These are phyloP conservation scores for Fennellomyces sp. DNA, from an alignment of 371 early-diverging fungal genomes.

Conservation along the genomic window DNA sequence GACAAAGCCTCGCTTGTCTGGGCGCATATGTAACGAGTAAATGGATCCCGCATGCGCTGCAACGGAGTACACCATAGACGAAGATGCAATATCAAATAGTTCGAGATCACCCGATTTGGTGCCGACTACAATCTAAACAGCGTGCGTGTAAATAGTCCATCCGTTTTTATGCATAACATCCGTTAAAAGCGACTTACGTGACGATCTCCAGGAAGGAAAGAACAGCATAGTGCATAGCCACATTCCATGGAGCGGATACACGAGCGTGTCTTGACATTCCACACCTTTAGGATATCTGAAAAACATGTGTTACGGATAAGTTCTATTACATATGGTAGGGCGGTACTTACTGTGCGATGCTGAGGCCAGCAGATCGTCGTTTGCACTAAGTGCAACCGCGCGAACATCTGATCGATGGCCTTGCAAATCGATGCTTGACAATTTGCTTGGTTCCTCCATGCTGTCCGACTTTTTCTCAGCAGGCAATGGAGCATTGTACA, in stretches of 20 bases:
- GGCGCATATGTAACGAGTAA: conserved; percentile 86
- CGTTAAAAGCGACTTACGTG: conserved; percentile 51
- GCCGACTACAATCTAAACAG: conserved; percentile 78
- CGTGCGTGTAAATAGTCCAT: neutral
- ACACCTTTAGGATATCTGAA: conserved; percentile 78
- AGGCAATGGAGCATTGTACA: conserved; percentile 59
- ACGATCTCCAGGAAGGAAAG: conserved; percentile 92
- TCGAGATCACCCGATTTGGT: conserved; percentile 91
- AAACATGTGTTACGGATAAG: conserved; percentile 65
- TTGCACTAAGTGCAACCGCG: conserved; percentile 80
- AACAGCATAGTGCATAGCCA: conserved; percentile 83
- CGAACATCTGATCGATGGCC: conserved; percentile 95
- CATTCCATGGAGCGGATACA: conserved; percentile 89
- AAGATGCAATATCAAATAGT: conserved; percentile 85
- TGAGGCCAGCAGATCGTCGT: conserved; percentile 85
- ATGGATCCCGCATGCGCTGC: conserved; percentile 90
- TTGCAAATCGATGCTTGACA: conserved; percentile 74
- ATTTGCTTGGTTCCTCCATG: conserved; percentile 50
- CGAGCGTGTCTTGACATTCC: conserved; percentile 81
- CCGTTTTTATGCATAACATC: neutral
- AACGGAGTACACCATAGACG: conserved; percentile 78
- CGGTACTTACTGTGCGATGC: conserved; percentile 68
- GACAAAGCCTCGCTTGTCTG: conserved; percentile 86
- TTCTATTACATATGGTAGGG: conserved; percentile 66
- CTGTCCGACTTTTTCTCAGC: conserved; percentile 52